These are phyloP conservation scores for Cladosporium halotolerans DNA, from an alignment of 2,329 filamentous ascomycete genomes.

Conservation along the genomic window DNA sequence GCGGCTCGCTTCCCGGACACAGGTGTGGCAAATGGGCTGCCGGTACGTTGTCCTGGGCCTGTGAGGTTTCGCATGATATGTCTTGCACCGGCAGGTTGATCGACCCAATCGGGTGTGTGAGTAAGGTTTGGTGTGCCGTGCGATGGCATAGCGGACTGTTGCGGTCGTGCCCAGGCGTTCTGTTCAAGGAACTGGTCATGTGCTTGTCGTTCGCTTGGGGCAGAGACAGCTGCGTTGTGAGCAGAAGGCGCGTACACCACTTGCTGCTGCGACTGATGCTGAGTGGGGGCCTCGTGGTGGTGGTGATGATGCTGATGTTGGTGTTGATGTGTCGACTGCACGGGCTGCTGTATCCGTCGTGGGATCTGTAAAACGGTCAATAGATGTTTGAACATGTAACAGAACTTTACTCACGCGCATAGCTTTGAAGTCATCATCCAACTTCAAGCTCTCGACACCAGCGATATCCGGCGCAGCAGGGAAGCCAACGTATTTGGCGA, in stretches of 20 bases:
- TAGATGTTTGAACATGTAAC: not conserved
- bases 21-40: constrained; percentile 27
- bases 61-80: constrained; percentile 25
- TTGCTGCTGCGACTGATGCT: not conserved
- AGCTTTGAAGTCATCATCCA: constrained; percentile 80
- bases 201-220: constrained; percentile 28
- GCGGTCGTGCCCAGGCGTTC: constrained; percentile 87
- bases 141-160: constrained; percentile 66
- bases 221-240: not conserved
- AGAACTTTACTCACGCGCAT: constrained; percentile 65
- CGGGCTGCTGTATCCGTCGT: constrained; percentile 18
- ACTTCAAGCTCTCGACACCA: constrained; percentile 63
- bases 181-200: constrained; percentile 78
- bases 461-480: constrained; percentile 84
- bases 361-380: constrained; percentile 18
- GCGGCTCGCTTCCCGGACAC: constrained; percentile 21
- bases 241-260: not conserved
- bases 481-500: constrained; percentile 94
- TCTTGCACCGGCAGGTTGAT: constrained; percentile 18
- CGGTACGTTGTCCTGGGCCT: constrained; percentile 13
- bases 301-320: constrained; percentile 19
- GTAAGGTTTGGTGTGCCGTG: constrained; percentile 25
- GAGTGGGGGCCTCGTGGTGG: not conserved
- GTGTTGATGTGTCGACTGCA: constrained; percentile 15
- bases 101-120: constrained; percentile 30